These are phyloP conservation scores for Iris macrosiphon DNA, from an alignment of 106 monocot genomes.

Conservation along the genomic window DNA sequence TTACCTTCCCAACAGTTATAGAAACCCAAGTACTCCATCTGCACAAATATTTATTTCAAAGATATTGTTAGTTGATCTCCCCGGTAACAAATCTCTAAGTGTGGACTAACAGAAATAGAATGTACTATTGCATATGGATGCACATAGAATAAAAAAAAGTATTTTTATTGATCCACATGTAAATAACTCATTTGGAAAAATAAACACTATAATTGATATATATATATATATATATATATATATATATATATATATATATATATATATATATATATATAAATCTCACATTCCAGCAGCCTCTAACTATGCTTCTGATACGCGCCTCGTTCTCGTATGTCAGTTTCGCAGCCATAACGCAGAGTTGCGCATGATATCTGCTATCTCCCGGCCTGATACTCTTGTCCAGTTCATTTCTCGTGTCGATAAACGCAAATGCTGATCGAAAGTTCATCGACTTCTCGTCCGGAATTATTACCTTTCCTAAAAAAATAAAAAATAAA, in stretches of 20 bases:
- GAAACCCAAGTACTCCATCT: slow-evolving; percentile 54
- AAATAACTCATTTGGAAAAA: too few species aligned
- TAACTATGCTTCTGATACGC: slow-evolving; percentile 19
- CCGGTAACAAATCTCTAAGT: neutral
- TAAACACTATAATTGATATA: too few species aligned
- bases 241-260: neutral
- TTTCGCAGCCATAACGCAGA: slow-evolving; percentile 66
- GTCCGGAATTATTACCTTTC: slow-evolving; percentile 20
- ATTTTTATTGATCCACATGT: too few species aligned
- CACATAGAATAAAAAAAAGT: too few species aligned
- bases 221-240: too few species aligned
- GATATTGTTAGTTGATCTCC: neutral
- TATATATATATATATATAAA: neutral
- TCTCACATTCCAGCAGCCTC: slow-evolving; percentile 38
- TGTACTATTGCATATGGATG: too few species aligned
- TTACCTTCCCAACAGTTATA: slow-evolving; percentile 57
- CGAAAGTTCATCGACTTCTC: slow-evolving; percentile 14
- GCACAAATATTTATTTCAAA: too few species aligned
- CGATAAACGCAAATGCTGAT: slow-evolving; percentile 33
- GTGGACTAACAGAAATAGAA: neutral
- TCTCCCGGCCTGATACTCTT: slow-evolving; percentile 17
- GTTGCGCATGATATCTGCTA: slow-evolving; percentile 22
- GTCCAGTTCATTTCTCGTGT: slow-evolving; percentile 40
- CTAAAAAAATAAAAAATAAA: slow-evolving; percentile 14
- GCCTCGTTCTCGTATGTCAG: slow-evolving; percentile 55